Evolutionary conservation across 305 asterid genomes (phyloP), one percentile per base, ranked within the genome.

Genomic region (Striga hermonthica): DNA sequence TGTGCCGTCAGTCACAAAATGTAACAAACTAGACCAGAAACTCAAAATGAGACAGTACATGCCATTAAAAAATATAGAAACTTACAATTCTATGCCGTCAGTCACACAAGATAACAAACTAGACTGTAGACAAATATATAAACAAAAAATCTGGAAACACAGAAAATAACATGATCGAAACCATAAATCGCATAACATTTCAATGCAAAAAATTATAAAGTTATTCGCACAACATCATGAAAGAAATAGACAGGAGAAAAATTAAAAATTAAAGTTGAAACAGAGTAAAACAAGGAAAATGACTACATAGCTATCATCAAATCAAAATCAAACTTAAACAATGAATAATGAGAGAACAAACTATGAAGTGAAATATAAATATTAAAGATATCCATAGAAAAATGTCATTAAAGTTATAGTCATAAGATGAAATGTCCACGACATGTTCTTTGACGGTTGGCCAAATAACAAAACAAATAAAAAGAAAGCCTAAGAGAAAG

Each of bases 321-420:
- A 56, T 34, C 6, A 55, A 56, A 56, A 56, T 28, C 4, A 35
- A 34, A 57, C 40, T 57, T 57, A 36, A 31, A 31, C 11, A 57
- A 5, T 15, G 31, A 52, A 52, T 16, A 57, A 35, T 36, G 61
- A 57, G 40, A 57, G 5, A 57, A 57, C 61, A 57, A 31, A 57
- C 61, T 31, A 6, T 10, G 35, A 57, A 10, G 39, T 57, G 6
- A 57, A 31, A 57, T 57, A 57, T 16, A 52, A 52, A 50, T n/a
- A 49, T 4, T 4, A 7, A 52, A 7, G 57, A 52, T 5, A 52
- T 4, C n/a, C 36, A 52, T 9, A 52, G 57, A 16, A 14, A 50
- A 52, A 15, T 4, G 9, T 52, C 36, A 14, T 15, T 6, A 15
- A 2, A 2, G 0, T 7, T 16, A 14, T 15, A 15, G 36, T 9